These are phyloP conservation scores for Echria macrotheca DNA, from an alignment of 495 filamentous ascomycete genomes.

Conservation along the genomic window DNA sequence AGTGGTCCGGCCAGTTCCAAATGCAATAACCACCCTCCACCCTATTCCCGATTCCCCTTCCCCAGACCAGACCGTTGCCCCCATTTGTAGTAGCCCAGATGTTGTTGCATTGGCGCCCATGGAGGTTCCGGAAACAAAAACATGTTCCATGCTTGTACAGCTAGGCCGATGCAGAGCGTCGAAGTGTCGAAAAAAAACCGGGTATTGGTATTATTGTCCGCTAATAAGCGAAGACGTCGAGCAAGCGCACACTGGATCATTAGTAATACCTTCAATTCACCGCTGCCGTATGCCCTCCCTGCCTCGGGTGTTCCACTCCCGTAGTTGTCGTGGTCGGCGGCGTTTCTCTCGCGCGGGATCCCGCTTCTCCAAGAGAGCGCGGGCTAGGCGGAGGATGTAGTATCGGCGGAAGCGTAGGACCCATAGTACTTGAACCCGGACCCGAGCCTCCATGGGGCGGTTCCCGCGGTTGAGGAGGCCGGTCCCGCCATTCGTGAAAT, in stretches of 20 bases:
- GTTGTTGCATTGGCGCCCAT: too few species aligned
- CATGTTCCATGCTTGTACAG: too few species aligned
- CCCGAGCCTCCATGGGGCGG: neutral
- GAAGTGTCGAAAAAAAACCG: neutral
- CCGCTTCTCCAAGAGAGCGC: constrained; percentile 6
- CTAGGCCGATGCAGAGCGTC: neutral
- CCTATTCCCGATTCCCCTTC: too few species aligned
- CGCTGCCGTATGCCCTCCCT: constrained; percentile 6
- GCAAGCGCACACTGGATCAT: neutral
- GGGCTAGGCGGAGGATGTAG: constrained; percentile 17
- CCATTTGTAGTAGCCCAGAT: too few species aligned
- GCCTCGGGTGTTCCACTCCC: constrained; percentile 9
- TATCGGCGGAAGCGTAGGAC: neutral
- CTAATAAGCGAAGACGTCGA: neutral
- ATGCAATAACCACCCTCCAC: neutral
- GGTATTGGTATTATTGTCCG: constrained; percentile 5
- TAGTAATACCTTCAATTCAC: constrained; percentile 7
- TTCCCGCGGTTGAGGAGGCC: neutral
- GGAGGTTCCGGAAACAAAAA: too few species aligned
- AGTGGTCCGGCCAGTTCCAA: neutral
- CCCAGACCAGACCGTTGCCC: too few species aligned
- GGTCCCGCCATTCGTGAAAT: constrained; percentile 11
- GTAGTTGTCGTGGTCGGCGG: constrained; percentile 9
- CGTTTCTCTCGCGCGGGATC: constrained; percentile 7
- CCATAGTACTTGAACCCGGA: neutral